Percentiles rank a stretch among this genome's conserved stretches.
Evolutionary conservation across 2,329 filamentous ascomycete species (phyloP).

Genomic region (Diaporthe amygdali): DNA sequence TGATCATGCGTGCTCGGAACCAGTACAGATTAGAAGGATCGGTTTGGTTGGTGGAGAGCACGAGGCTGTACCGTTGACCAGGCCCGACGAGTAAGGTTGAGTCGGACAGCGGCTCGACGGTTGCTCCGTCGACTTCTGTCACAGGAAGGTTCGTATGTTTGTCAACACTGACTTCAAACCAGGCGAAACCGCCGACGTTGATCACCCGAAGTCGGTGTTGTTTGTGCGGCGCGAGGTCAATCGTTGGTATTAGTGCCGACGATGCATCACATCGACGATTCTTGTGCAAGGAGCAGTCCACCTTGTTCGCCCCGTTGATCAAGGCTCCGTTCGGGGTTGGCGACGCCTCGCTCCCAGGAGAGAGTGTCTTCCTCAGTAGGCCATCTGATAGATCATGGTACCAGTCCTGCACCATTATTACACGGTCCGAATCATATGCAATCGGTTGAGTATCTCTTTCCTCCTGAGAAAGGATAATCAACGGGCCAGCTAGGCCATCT

Average conservation of each 20-base stretch:
- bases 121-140: slow-evolving; percentile 74
- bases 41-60: slow-evolving; percentile 64
- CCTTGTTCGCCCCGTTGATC: slow-evolving; percentile 48
- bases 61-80: slow-evolving; percentile 73
- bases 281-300: slow-evolving; percentile 44
- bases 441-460: slow-evolving; percentile 53
- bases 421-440: slow-evolving; percentile 62
- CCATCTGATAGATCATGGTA: slow-evolving; percentile 62
- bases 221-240: slow-evolving; percentile 57
- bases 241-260: slow-evolving; percentile 41
- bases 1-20: slow-evolving; percentile 67
- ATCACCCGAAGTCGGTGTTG: slow-evolving; percentile 71
- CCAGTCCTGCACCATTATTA: slow-evolving; percentile 72
- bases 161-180: slow-evolving; percentile 75
- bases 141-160: slow-evolving; percentile 60
- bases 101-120: slow-evolving; percentile 63
- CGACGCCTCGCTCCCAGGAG: slow-evolving; percentile 46
- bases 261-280: slow-evolving; percentile 50
- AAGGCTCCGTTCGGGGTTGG: slow-evolving; percentile 51
- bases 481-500: slow-evolving; percentile 69
- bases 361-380: slow-evolving; percentile 42
- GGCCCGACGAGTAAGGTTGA: slow-evolving; percentile 69
- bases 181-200: slow-evolving; percentile 74
- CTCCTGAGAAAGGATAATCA: slow-evolving; percentile 65
- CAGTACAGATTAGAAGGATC: slow-evolving; percentile 59